These are phyloP conservation scores for Parmales sp. DNA, from an alignment of 108 stramenopile species.

Conservation along the genomic window DNA sequence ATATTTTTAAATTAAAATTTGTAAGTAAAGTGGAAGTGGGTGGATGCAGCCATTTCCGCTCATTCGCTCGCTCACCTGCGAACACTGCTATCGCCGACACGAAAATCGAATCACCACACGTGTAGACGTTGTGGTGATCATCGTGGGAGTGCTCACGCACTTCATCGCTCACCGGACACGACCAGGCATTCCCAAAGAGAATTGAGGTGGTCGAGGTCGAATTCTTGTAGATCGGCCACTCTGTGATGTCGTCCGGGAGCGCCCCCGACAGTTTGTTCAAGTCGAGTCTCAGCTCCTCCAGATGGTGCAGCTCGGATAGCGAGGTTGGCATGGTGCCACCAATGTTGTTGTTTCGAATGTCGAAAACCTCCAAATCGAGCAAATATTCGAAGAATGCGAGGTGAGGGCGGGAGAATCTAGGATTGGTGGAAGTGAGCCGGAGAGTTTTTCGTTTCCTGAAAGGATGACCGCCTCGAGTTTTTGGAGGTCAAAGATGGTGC, in stretches of 20 bases:
- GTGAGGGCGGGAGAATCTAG: neutral
- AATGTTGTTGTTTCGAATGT: neutral
- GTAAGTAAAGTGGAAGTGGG: no score
- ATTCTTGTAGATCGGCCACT: neutral
- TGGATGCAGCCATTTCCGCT: no score
- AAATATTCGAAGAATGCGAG: neutral
- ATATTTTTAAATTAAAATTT: no score
- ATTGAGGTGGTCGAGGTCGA: neutral
- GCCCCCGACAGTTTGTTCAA: neutral
- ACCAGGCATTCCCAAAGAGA: neutral
- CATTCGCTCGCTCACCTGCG: no score
- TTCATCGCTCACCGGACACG: neutral
- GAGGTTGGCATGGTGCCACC: neutral
- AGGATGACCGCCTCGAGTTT: neutral
- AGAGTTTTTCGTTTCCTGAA: constrained; percentile 8
- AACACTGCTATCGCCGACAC: no score
- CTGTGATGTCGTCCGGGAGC: neutral
- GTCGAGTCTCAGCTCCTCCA: neutral
- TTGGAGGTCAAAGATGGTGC: constrained; percentile 6
- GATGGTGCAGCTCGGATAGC: neutral
- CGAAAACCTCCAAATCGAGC: neutral
- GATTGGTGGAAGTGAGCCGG: neutral
- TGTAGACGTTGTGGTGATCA: no score
- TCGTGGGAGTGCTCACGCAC: neutral
- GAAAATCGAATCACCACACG: no score